Percentiles rank a stretch among this genome's conserved stretches.
phyloP scores from a whole-genome alignment of 257 asterid species.

The Solanum dulcamara region DNA sequence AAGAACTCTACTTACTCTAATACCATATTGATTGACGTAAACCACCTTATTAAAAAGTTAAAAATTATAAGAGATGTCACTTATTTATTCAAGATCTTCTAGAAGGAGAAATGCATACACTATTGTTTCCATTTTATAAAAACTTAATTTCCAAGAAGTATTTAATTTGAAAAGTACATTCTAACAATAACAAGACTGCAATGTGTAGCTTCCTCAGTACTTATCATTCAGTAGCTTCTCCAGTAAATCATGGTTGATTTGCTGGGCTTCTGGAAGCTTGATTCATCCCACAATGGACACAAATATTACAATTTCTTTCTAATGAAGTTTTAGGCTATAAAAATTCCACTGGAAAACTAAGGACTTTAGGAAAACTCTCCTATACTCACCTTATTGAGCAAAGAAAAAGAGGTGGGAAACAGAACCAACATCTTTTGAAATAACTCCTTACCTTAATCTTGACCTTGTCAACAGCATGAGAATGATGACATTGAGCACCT shows the following conservation, averaged over 20 bases:
- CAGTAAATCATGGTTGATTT: not conserved
- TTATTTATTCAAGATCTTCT: not conserved
- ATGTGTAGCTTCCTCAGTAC: not conserved
- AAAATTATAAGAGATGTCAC: not conserved
- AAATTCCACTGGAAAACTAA: not conserved
- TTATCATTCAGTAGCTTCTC: not conserved
- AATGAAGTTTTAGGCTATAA: not conserved
- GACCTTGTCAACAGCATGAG: conserved; percentile 23
- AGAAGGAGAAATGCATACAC: not conserved
- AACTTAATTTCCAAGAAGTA: not conserved
- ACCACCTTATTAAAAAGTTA: not conserved
- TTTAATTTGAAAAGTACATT: not conserved
- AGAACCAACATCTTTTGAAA: not conserved
- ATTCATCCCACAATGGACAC: not conserved
- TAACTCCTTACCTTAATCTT: conserved; percentile 52
- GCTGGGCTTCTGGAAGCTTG: not conserved
- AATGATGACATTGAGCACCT: conserved; percentile 43
- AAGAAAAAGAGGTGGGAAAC: not conserved
- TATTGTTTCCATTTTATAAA: not conserved
- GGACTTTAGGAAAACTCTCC: not conserved
- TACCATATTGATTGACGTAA: not conserved
- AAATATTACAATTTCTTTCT: not conserved
- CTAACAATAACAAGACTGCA: not conserved
- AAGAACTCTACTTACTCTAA: not conserved
- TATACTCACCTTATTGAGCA: not conserved